These are phyloP conservation scores for Prunus armeniaca DNA, from an alignment of 306 rosid genomes.

Conservation along the genomic window DNA sequence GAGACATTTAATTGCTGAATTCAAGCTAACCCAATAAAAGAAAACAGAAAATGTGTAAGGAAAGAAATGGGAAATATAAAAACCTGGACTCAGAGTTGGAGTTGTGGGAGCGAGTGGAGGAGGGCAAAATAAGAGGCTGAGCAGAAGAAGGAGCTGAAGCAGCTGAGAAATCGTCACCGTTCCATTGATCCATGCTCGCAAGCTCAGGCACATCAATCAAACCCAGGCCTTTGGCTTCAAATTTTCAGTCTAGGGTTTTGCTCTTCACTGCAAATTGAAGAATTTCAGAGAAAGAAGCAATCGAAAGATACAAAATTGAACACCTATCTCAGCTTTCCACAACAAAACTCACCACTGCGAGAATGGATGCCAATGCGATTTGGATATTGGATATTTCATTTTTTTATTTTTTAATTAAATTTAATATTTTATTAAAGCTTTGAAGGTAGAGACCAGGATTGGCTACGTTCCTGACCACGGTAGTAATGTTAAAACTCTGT, in stretches of 20 bases:
- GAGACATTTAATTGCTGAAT: not conserved
- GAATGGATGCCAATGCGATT: not conserved
- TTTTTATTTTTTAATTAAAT: not conserved
- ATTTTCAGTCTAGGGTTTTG: constrained; percentile 4
- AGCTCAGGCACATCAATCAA: not conserved
- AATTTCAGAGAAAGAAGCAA: not conserved
- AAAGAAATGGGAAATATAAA: not conserved
- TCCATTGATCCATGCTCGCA: constrained; percentile 47
- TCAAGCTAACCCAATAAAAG: not conserved
- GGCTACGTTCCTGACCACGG: not conserved
- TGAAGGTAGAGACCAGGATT: not conserved
- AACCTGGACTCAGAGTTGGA: constrained; percentile 49
- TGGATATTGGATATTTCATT: not conserved
- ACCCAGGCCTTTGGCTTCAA: not conserved
- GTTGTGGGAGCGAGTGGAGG: constrained; percentile 26
- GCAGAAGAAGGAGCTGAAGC: constrained; percentile 38
- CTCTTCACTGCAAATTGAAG: not conserved
- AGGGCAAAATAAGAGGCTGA: constrained; percentile 23
- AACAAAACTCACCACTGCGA: not conserved
- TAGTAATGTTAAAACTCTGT: not conserved
- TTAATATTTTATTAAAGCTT: not conserved
- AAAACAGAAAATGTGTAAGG: not conserved
- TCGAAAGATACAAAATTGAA: not conserved
- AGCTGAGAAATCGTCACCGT: constrained; percentile 33
- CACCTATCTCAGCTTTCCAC: not conserved